These are phyloP conservation scores for Penicillium bialowiezense DNA, from an alignment of 495 filamentous ascomycete genomes.

Conservation along the genomic window DNA sequence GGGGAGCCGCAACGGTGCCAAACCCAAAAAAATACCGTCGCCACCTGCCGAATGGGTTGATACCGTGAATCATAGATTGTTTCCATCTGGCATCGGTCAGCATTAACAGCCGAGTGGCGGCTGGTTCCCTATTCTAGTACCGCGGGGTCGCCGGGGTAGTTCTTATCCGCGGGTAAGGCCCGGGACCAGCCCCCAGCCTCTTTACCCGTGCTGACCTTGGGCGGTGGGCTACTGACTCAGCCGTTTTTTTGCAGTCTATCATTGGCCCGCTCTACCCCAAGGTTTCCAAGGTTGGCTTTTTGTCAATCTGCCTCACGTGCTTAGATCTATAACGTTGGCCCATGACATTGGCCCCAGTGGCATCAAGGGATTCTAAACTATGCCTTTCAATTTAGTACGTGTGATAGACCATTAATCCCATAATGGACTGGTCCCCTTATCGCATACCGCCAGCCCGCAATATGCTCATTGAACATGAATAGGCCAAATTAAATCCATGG, in stretches of 20 bases:
- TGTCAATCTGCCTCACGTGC: too few relatives aligned
- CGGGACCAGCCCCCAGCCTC: not conserved
- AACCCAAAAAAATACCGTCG: constrained; percentile 5
- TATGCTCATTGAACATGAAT: too few relatives aligned
- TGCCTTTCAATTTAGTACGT: too few relatives aligned
- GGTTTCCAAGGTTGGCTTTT: too few relatives aligned
- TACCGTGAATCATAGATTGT: not conserved
- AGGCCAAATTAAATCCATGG: too few relatives aligned
- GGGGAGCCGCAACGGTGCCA: constrained; percentile 13
- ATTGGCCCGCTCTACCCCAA: too few relatives aligned
- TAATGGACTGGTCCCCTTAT: too few relatives aligned
- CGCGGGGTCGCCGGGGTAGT: constrained; percentile 8
- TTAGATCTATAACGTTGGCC: too few relatives aligned
- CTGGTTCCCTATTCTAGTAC: not conserved
- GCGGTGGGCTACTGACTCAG: not conserved
- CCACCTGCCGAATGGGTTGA: constrained; percentile 20
- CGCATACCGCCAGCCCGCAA: too few relatives aligned
- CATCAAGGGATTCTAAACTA: too few relatives aligned
- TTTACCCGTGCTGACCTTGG: not conserved
- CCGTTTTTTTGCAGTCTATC: not conserved
- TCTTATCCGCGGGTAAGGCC: constrained; percentile 9
- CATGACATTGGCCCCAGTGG: too few relatives aligned
- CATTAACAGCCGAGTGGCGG: constrained; percentile 10
- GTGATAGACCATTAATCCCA: too few relatives aligned
- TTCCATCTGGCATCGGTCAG: constrained; percentile 4